Conservation (phyloP, 805 yeast species). For the Candida germanica region DNA sequence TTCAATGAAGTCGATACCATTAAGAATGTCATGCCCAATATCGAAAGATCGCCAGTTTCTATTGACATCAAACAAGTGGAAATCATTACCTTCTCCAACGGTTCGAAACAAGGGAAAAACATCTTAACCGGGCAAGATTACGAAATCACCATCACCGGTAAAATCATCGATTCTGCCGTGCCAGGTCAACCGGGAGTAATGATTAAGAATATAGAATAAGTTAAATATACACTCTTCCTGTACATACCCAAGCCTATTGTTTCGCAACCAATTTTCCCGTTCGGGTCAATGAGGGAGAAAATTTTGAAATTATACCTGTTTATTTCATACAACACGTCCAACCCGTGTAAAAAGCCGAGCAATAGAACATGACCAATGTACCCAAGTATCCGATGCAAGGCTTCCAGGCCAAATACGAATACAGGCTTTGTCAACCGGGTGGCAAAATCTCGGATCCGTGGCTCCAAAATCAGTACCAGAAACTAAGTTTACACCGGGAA, state of each 20-base stretch:
- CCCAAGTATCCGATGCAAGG: slow-evolving; percentile 33
- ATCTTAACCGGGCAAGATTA: slow-evolving; percentile 67
- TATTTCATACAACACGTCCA: no score
- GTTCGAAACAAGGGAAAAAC: slow-evolving; percentile 60
- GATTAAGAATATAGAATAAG: slow-evolving; percentile 55
- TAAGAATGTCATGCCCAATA: slow-evolving; percentile 49
- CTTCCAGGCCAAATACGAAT: slow-evolving; percentile 29
- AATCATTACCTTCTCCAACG: slow-evolving; percentile 62
- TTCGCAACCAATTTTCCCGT: not conserved
- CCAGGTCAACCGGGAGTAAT: slow-evolving; percentile 93
- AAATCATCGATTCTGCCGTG: slow-evolving; percentile 75
- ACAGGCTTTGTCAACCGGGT: slow-evolving; percentile 25
- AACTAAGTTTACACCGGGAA: slow-evolving; percentile 23
- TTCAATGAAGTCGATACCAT: slow-evolving; percentile 75
- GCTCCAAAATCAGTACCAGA: slow-evolving; percentile 27
- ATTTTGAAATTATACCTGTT: not conserved
- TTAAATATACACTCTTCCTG: not conserved
- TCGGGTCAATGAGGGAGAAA: not conserved
- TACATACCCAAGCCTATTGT: not conserved
- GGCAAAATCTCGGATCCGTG: slow-evolving; percentile 32
- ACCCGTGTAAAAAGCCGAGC: no score
- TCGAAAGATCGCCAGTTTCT: slow-evolving; percentile 64
- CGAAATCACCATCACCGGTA: slow-evolving; percentile 60
- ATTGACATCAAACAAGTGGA: slow-evolving; percentile 51
- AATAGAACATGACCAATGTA: slow-evolving; percentile 17